Conservation (phyloP, 2,329 filamentous ascomycete species). For the Alternaria incomplexa region DNA sequence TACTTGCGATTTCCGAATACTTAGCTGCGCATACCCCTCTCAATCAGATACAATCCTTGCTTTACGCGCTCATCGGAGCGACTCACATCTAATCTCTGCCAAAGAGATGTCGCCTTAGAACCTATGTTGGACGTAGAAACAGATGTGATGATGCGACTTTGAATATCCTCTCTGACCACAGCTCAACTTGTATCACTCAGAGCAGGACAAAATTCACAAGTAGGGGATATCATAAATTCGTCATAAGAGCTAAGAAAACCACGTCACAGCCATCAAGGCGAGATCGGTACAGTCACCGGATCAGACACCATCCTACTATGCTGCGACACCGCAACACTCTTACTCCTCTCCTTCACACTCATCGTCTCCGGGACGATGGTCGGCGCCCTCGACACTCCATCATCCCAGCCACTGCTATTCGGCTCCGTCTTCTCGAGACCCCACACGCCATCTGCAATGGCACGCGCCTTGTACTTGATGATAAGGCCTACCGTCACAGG, state of each 20-base stretch:
- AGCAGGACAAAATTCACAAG: background rate
- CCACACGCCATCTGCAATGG: background rate
- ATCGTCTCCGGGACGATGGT: background rate
- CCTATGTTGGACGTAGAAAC: too few relatives aligned
- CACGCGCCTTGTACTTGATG: conserved; percentile 28
- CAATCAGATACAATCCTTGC: conserved; percentile 27
- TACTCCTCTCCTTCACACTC: background rate
- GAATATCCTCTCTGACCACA: background rate
- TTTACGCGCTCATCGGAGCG: background rate
- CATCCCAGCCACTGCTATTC: background rate
- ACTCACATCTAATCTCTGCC: fast-evolving
- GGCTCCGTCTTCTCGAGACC: background rate
- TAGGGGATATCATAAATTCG: background rate
- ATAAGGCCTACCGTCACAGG: conserved; percentile 26
- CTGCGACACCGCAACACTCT: conserved; percentile 29
- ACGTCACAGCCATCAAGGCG: background rate
- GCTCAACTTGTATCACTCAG: background rate
- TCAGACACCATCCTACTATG: conserved; percentile 26
- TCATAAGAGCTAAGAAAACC: background rate
- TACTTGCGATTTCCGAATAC: background rate
- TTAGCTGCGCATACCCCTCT: conserved; percentile 10
- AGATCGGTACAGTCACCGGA: background rate
- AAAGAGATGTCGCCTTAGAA: fast-evolving
- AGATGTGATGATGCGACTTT: too few relatives aligned
- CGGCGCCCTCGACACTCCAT: background rate